Evolutionary conservation across 1,139 yeast genomes (phyloP).

Genomic region (Yamadazyma aaseri): DNA sequence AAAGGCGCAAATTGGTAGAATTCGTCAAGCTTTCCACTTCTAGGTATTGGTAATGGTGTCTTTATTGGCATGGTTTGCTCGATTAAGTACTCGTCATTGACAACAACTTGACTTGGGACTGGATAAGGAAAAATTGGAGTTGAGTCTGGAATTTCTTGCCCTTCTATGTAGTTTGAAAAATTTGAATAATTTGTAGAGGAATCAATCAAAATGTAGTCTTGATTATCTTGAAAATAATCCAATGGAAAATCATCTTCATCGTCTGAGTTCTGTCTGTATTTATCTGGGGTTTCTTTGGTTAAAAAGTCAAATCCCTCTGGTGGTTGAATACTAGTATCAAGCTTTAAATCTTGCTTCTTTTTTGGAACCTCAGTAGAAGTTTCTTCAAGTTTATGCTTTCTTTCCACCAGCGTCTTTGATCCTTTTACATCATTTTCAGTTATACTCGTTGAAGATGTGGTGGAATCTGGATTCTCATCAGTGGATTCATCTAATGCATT

Average conservation of each 20-base stretch:
- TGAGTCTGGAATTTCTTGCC: conserved; percentile 17
- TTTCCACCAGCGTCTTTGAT: background rate
- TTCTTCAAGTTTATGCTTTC: background rate
- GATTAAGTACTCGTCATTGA: conserved; percentile 45
- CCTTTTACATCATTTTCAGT: conserved; percentile 7
- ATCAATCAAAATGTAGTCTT: conserved; percentile 38
- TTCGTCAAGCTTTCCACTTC: conserved; percentile 14
- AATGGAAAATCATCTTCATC: conserved; percentile 68
- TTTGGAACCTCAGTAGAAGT: background rate
- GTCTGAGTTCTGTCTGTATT: conserved; percentile 15
- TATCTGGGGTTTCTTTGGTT: conserved; percentile 26
- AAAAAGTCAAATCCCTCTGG: conserved; percentile 21
- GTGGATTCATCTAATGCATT: conserved; percentile 15
- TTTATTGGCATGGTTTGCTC: conserved; percentile 45
- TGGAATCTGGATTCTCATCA: conserved; percentile 10
- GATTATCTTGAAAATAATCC: conserved; percentile 49
- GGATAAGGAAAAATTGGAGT: conserved; percentile 29
- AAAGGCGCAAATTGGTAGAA: conserved; percentile 9
- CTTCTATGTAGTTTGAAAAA: conserved; percentile 17
- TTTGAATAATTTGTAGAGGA: conserved; percentile 15
- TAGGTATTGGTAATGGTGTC: conserved; percentile 14
- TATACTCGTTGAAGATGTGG: conserved; percentile 11
- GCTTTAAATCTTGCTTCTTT: conserved; percentile 17
- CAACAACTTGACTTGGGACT: conserved; percentile 32
- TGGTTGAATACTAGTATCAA: conserved; percentile 4